Conservation (phyloP, 139 green algal species). For the Choricystis sp. region DNA sequence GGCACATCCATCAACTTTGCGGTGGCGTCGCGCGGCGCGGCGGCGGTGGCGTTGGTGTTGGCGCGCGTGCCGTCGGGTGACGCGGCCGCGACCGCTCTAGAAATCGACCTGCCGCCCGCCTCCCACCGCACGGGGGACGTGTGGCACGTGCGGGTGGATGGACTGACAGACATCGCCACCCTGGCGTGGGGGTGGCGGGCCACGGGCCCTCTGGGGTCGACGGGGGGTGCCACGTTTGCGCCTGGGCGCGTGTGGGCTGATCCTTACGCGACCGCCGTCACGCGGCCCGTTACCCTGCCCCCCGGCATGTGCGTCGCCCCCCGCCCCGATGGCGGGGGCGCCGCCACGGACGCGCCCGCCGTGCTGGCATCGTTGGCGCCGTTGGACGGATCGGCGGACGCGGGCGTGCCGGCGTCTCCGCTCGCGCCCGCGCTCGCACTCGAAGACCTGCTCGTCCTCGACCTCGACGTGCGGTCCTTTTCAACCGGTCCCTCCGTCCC, state of each 20-base stretch:
- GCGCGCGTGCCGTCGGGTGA: slow-evolving; percentile 6
- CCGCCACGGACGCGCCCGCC: neutral
- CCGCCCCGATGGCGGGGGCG: too few relatives aligned
- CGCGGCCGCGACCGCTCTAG: slow-evolving; percentile 2
- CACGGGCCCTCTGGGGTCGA: neutral
- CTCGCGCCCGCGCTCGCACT: neutral
- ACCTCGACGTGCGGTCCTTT: too few relatives aligned
- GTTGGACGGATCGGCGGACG: too few relatives aligned
- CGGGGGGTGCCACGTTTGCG: neutral
- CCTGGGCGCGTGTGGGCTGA: neutral
- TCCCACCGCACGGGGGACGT: slow-evolving; percentile 17
- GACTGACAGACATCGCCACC: slow-evolving; percentile 4
- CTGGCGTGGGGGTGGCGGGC: neutral
- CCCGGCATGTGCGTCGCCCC: neutral
- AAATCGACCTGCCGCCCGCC: slow-evolving; percentile 11
- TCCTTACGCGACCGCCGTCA: too few relatives aligned
- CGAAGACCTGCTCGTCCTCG: neutral
- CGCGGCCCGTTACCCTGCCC: neutral
- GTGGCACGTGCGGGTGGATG: slow-evolving; percentile 12
- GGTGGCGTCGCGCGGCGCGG: slow-evolving; percentile 18
- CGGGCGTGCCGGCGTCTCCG: neutral
- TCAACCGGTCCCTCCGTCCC: too few relatives aligned
- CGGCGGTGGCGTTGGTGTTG: slow-evolving; percentile 22
- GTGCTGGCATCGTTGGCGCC: neutral
- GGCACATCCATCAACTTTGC: slow-evolving; percentile 21